These are phyloP conservation scores for Chalara sp. DNA, from an alignment of 2,329 filamentous ascomycete species.

Conservation along the genomic window DNA sequence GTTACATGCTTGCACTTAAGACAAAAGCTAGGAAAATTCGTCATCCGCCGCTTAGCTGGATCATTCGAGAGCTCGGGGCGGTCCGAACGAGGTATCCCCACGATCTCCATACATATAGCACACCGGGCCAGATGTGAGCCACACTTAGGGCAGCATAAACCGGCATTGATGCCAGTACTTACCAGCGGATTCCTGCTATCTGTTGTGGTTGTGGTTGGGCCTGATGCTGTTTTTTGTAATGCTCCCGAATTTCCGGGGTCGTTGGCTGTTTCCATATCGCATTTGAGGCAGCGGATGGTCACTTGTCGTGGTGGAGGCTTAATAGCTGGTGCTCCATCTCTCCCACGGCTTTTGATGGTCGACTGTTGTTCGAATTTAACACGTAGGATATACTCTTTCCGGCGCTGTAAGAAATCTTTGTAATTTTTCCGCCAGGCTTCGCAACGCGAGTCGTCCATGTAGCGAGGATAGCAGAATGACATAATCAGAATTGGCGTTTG, in stretches of 20 bases:
- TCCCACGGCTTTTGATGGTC: constrained; percentile 57
- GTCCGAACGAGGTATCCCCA: constrained; percentile 57
- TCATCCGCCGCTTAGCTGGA: constrained; percentile 37
- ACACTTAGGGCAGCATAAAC: constrained; percentile 60
- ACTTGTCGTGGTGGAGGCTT: constrained; percentile 63
- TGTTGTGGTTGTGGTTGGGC: constrained; percentile 13
- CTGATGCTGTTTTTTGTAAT: constrained; percentile 7
- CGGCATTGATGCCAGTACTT: constrained; percentile 49
- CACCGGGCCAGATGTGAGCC: constrained; percentile 61
- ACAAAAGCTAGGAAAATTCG: constrained; percentile 62
- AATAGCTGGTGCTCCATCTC: constrained; percentile 55
- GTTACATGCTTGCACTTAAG: constrained; percentile 61
- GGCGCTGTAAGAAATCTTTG: constrained; percentile 63
- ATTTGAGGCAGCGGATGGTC: constrained; percentile 70
- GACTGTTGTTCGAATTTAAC: constrained; percentile 75
- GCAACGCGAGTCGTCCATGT: constrained; percentile 71
- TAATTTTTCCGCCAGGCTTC: constrained; percentile 68
- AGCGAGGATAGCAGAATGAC: constrained; percentile 66
- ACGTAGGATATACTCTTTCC: constrained; percentile 67
- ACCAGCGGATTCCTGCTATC: constrained; percentile 47
- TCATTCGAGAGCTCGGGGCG: constrained; percentile 46
- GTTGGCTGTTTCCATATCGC: constrained; percentile 52
- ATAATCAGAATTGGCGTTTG: constrained; percentile 74
- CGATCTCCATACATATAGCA: constrained; percentile 60
- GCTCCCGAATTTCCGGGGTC: constrained; percentile 21